Evolutionary conservation across 257 asterid genomes (phyloP), one percentile per base, ranked within the genome.

Genomic region (Gardenia jasminoides): DNA sequence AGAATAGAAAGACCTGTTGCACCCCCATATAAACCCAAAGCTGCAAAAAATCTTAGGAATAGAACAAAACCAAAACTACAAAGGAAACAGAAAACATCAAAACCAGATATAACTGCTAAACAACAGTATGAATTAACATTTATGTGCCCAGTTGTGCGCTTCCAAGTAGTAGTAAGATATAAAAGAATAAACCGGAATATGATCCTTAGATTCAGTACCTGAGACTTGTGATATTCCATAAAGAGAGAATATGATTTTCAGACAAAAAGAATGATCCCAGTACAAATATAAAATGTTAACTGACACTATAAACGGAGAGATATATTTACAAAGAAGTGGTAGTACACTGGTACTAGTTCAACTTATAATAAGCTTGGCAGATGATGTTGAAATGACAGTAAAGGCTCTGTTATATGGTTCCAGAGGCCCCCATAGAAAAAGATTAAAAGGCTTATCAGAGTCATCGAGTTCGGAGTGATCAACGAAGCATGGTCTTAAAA

Each of bases 301-400:
- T 17, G 28, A 74, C n/a, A n/a, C n/a, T 6, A 52, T 48, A 54
- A 24, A 39, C 7, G 36, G 58, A 36, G 69, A 36, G 78, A 1
- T 74, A 19, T 56, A 20, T 22, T 33, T 31, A 36, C 41, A 54
- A 52, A 15, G 11, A 28, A 52, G 13, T 17, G 7, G 8, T 16
- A 50, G 36, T 36, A 12, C 13, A 15, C 17, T 28, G 30, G 36
- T 36, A 12, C 2, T 46, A 46, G 11, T 44, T 44, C 64, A 20
- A 10, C 64, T 56, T 19, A 56, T 56, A 56, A 56, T 20, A 56
- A 56, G 26, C 64, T 56, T 20, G 20, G 64, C 64, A 20, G 64
- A 56, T 56, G 78, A 74, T 56, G 69, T 56, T 56, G 69, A 74
- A 74, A 50, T 22, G 69, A 74, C 54, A 22, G 78, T 22, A 36